Percentiles rank a stretch among this genome's conserved stretches.
Evolutionary conservation across 768 basidiomycete genomes (phyloP).

Genomic region (Calvatia gigantea): DNA sequence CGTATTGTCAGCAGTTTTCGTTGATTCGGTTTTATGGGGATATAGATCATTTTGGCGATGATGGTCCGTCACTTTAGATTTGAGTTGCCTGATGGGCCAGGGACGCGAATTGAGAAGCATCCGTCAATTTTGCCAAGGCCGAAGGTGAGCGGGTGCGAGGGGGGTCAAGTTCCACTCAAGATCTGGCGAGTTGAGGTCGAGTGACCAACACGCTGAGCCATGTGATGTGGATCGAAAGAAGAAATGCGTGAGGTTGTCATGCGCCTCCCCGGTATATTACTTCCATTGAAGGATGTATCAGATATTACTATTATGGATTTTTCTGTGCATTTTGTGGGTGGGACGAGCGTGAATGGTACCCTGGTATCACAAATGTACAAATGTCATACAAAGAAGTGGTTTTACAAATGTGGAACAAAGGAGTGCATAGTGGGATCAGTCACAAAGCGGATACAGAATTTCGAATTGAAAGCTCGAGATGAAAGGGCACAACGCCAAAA

Average conservation of each 20-base stretch:
- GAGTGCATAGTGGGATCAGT: neutral
- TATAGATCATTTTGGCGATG: slow-evolving; percentile 39
- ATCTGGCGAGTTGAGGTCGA: slow-evolving; percentile 25
- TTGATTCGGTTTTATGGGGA: neutral
- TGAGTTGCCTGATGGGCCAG: slow-evolving; percentile 36
- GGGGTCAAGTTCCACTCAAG: slow-evolving; percentile 31
- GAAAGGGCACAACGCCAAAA: too few relatives aligned
- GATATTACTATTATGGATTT: neutral
- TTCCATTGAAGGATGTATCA: neutral
- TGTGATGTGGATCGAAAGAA: neutral
- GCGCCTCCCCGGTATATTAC: neutral
- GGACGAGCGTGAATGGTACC: neutral
- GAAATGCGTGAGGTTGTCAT: neutral
- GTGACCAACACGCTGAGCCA: neutral
- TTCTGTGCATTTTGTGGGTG: neutral
- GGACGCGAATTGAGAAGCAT: slow-evolving; percentile 34
- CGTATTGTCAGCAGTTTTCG: neutral
- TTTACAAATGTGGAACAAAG: neutral
- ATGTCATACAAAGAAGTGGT: neutral
- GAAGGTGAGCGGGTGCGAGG: slow-evolving; percentile 31
- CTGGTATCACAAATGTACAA: neutral
- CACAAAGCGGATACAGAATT: neutral
- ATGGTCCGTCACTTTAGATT: slow-evolving; percentile 41
- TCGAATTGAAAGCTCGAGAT: neutral
- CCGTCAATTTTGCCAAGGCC: slow-evolving; percentile 34